Percentiles rank a stretch among this genome's conserved stretches.
Evolutionary conservation across 306 rosid genomes (phyloP).

Genomic region (Betula pendula): DNA sequence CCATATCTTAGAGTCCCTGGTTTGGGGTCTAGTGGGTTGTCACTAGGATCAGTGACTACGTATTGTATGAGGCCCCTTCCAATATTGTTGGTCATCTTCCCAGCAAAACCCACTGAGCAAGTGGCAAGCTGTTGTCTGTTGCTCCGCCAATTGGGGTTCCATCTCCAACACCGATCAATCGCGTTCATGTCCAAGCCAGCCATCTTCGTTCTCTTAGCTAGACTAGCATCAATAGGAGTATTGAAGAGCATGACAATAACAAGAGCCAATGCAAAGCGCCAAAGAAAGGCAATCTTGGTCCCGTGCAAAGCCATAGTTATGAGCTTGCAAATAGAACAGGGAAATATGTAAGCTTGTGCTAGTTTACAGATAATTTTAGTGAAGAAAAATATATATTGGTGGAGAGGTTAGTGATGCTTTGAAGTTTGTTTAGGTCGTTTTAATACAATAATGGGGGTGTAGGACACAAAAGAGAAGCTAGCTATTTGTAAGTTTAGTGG

Average conservation of each 20-base stretch:
- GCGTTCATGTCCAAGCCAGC: not conserved
- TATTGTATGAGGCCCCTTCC: not conserved
- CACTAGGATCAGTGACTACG: slow-evolving; percentile 3
- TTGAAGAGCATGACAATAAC: not conserved
- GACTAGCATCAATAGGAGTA: not conserved
- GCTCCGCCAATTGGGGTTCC: slow-evolving; percentile 3
- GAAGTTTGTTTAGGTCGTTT: slow-evolving; percentile 1
- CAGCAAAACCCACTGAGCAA: slow-evolving; percentile 11
- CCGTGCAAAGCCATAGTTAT: slow-evolving; percentile 3
- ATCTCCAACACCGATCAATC: slow-evolving; percentile 5
- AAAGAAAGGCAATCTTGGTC: not conserved
- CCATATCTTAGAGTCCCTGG: slow-evolving; percentile 1
- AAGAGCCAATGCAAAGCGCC: not conserved
- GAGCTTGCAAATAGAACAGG: not conserved
- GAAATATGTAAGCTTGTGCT: not conserved
- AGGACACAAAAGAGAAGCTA: not conserved
- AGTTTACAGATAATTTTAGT: not conserved
- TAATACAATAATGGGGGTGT: not conserved
- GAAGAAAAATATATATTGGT: not conserved
- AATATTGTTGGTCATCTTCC: slow-evolving; percentile 1
- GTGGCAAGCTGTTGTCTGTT: slow-evolving; percentile 6
- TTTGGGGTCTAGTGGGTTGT: not conserved
- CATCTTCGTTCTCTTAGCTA: not conserved
- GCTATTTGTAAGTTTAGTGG: not conserved
- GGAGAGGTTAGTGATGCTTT: too few species aligned